Evolutionary conservation across 371 early-diverging fungal genomes (phyloP).

Genomic region (Mortierella sp.): DNA sequence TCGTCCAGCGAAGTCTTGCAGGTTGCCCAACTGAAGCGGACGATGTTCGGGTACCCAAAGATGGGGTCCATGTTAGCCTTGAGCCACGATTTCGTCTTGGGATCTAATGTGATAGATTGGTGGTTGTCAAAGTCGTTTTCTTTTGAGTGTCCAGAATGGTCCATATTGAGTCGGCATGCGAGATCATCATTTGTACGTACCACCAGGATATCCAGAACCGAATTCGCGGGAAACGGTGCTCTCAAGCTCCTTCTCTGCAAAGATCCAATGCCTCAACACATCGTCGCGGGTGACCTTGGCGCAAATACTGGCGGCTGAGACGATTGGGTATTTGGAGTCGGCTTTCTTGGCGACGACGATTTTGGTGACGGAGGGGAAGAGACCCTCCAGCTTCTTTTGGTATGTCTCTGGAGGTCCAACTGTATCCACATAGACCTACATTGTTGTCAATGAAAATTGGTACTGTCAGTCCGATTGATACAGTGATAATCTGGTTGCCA

Average conservation of each 20-base stretch:
- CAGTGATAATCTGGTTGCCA: not conserved
- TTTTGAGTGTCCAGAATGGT: not conserved
- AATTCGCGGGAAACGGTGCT: constrained; percentile 68
- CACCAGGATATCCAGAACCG: constrained; percentile 98
- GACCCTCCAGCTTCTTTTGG: constrained; percentile 77
- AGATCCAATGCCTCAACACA: constrained; percentile 85
- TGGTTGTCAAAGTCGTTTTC: not conserved
- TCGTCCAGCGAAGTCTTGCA: constrained; percentile 79
- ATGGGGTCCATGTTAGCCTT: constrained; percentile 82
- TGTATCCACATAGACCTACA: constrained; percentile 95
- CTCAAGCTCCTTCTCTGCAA: constrained; percentile 74
- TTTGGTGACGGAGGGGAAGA: constrained; percentile 79
- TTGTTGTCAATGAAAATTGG: not conserved
- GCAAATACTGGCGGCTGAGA: constrained; percentile 99
- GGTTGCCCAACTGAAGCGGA: constrained; percentile 98
- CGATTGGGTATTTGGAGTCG: constrained; percentile 95
- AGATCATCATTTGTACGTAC: constrained; percentile 36
- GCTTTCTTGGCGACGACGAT: constrained; percentile 97
- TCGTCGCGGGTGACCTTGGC: constrained; percentile 98
- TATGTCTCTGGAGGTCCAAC: constrained; percentile 95
- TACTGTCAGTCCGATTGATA: not conserved
- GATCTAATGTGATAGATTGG: constrained; percentile 71
- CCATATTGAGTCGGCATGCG: not conserved
- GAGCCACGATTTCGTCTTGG: constrained; percentile 95
- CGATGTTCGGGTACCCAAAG: constrained; percentile 94